Percentiles rank a stretch among this genome's conserved stretches.
Conservation (phyloP, 1,284 basidiomycete species). For the Heterobasidion irregulare region DNA sequence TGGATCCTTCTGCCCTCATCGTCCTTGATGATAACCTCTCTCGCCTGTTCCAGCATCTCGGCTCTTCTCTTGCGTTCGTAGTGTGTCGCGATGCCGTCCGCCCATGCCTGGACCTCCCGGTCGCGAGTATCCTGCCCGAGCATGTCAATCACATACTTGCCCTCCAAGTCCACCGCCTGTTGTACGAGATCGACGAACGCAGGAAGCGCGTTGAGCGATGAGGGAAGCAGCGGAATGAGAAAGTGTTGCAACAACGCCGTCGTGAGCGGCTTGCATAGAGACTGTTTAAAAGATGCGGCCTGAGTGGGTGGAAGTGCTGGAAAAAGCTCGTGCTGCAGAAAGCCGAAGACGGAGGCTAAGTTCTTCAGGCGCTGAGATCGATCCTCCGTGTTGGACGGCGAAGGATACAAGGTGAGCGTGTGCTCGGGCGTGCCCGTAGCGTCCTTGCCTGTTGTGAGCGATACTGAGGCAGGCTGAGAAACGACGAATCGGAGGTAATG, state of each 20-base stretch:
- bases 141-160: slow-evolving; percentile 37
- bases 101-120: slow-evolving; percentile 52
- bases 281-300: slow-evolving; percentile 33
- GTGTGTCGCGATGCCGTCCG: slow-evolving; percentile 51
- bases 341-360: slow-evolving; percentile 43
- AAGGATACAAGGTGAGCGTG: slow-evolving; percentile 37
- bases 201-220: slow-evolving; percentile 47
- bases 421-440: slow-evolving; percentile 25
- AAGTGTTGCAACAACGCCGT: slow-evolving; percentile 54
- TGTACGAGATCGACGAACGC: slow-evolving; percentile 50
- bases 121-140: slow-evolving; percentile 42
- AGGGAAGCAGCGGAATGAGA: slow-evolving; percentile 60
- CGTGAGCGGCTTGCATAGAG: slow-evolving; percentile 49
- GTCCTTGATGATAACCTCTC: slow-evolving; percentile 36
- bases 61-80: slow-evolving; percentile 66
- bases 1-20: slow-evolving; percentile 22
- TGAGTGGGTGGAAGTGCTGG: slow-evolving; percentile 42
- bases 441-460: slow-evolving; percentile 24
- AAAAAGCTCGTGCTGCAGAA: slow-evolving; percentile 48
- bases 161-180: slow-evolving; percentile 56
- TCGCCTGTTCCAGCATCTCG: slow-evolving; percentile 49
- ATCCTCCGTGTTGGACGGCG: slow-evolving; percentile 32
- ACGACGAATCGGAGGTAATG: slow-evolving; percentile 54
- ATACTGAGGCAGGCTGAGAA: slow-evolving; percentile 39
- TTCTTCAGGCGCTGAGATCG: slow-evolving; percentile 38